phyloP scores from a whole-genome alignment of 2,329 filamentous ascomycete species.

The Ophiostoma triangulosporum region DNA sequence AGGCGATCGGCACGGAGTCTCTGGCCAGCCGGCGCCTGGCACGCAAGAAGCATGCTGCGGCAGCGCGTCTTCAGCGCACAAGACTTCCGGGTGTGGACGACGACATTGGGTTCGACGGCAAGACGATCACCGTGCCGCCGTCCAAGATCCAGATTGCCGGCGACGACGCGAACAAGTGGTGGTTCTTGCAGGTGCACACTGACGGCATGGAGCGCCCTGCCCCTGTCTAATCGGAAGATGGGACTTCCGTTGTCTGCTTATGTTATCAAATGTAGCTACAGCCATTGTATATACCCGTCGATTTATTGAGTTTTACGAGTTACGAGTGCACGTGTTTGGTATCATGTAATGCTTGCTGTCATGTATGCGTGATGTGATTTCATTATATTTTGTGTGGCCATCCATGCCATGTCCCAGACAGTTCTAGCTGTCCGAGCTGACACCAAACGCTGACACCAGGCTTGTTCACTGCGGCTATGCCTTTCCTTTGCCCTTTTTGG shows the following conservation, averaged over 20 bases:
- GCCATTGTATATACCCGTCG: no score
- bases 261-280: no score
- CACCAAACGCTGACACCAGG: no score
- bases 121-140: slow-evolving; percentile 19
- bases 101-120: slow-evolving; percentile 22
- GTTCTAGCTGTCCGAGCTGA: not conserved
- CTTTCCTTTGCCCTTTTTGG: slow-evolving; percentile 20
- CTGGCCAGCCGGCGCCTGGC: slow-evolving; percentile 18
- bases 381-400: no score
- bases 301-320: no score
- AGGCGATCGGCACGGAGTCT: slow-evolving; percentile 11
- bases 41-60: slow-evolving; percentile 17
- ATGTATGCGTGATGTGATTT: no score
- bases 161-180: slow-evolving; percentile 29
- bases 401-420: not conserved
- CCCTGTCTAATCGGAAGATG: not conserved
- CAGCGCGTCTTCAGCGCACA: slow-evolving; percentile 38
- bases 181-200: slow-evolving; percentile 37
- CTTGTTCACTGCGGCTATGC: not conserved
- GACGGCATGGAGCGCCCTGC: slow-evolving; percentile 10
- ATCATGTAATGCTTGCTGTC: no score
- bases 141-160: slow-evolving; percentile 33
- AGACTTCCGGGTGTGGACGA: slow-evolving; percentile 32
- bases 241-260: not conserved
- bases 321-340: no score